A percentile compares a stretch with the other conserved stretches of the same genome.
Conservation (phyloP, 2,329 filamentous ascomycete genomes). For the Colletotrichum sp. region DNA sequence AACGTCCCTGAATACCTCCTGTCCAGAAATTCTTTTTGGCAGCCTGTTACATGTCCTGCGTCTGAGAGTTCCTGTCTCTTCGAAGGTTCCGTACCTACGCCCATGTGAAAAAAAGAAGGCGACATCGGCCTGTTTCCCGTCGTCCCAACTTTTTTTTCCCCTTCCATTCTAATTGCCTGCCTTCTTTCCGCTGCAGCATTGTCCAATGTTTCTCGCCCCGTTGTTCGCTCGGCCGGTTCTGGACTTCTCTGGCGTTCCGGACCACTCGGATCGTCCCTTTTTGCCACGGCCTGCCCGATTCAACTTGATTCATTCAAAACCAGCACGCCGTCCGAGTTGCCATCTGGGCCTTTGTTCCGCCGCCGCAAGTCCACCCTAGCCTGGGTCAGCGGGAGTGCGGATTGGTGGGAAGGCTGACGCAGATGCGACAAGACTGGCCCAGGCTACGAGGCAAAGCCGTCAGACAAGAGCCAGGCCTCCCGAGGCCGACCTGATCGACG, state of each 20-base stretch:
- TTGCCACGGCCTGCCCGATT: constrained; percentile 27
- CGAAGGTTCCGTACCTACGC: neutral
- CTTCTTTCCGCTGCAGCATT: no score
- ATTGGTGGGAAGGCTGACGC: neutral
- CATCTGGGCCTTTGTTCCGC: constrained; percentile 5
- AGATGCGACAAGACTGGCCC: neutral
- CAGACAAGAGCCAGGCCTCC: neutral
- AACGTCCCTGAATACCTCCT: neutral
- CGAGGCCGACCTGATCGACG: neutral
- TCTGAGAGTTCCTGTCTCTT: neutral
- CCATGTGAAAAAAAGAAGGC: neutral
- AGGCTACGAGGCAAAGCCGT: neutral
- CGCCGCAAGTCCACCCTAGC: neutral
- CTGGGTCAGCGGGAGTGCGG: neutral
- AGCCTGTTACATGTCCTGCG: neutral
- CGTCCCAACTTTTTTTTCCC: no score
- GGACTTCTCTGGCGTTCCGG: constrained; percentile 11
- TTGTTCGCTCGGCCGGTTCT: neutral
- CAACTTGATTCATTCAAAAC: constrained; percentile 6
- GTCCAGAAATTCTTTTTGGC: neutral
- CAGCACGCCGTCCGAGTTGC: neutral
- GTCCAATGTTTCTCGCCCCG: no score
- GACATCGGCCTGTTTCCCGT: neutral
- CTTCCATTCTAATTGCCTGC: no score
- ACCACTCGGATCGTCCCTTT: constrained; percentile 23